Conservation (phyloP, 2,329 filamentous ascomycete genomes). For the Cercospora janseana region DNA sequence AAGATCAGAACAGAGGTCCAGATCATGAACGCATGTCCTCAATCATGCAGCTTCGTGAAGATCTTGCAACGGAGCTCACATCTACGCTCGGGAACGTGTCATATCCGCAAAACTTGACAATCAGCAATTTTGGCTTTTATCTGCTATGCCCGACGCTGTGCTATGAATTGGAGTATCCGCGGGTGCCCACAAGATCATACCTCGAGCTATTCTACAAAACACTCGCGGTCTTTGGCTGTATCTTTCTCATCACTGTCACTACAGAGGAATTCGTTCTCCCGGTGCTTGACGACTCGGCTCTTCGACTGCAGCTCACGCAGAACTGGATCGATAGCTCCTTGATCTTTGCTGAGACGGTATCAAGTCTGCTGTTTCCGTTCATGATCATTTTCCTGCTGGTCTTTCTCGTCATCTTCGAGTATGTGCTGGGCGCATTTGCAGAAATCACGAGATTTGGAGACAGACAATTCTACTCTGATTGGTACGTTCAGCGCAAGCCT, state of each 20-base stretch:
- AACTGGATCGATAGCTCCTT: constrained; percentile 66
- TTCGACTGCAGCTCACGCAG: constrained; percentile 49
- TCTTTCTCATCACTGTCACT: constrained; percentile 87
- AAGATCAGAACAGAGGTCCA: constrained; percentile 36
- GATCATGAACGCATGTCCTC: constrained; percentile 42
- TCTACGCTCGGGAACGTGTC: constrained; percentile 86
- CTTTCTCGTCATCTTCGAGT: constrained; percentile 98
- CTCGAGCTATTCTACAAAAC: constrained; percentile 79
- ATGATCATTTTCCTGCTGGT: constrained; percentile 94
- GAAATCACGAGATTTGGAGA: constrained; percentile 85
- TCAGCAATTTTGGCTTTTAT: constrained; percentile 80
- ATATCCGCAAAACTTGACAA: constrained; percentile 84
- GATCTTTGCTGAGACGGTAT: constrained; percentile 84
- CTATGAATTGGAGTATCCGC: constrained; percentile 95
- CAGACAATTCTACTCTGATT: constrained; percentile 82
- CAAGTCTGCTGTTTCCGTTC: constrained; percentile 89
- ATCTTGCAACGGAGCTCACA: constrained; percentile 85
- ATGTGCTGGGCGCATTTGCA: constrained; percentile 88
- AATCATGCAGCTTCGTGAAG: constrained; percentile 71
- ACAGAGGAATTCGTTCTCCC: constrained; percentile 96
- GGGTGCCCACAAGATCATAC: constrained; percentile 72
- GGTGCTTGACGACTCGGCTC: constrained; percentile 72
- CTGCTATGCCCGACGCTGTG: constrained; percentile 91
- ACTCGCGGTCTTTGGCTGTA: constrained; percentile 88
- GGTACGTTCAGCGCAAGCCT: constrained; percentile 38